phyloP scores from a whole-genome alignment of 176 grass and related monocot genomes.

The Oryza punctata region DNA sequence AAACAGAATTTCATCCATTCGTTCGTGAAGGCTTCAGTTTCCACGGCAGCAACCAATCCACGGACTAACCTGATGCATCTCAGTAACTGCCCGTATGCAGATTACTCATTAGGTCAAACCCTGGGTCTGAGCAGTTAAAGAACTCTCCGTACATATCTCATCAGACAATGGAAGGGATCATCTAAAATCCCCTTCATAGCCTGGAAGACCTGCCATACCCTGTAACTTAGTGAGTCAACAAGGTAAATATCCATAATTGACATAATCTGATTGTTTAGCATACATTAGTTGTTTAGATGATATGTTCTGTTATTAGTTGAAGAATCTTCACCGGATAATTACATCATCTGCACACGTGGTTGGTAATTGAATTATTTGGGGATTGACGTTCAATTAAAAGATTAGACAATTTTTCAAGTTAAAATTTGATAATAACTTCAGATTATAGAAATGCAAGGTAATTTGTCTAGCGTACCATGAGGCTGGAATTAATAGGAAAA shows the following conservation, averaged over 20 bases:
- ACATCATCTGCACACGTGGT: not conserved
- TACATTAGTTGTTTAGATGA: not conserved
- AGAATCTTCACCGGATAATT: not conserved
- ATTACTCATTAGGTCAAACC: slow-evolving; percentile 15
- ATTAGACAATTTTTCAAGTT: not conserved
- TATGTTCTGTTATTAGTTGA: not conserved
- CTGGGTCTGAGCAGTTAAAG: slow-evolving; percentile 33
- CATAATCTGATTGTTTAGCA: not conserved
- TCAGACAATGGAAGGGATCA: slow-evolving; percentile 23
- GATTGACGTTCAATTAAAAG: not conserved
- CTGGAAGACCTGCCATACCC: slow-evolving; percentile 10
- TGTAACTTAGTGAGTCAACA: slow-evolving; percentile 18
- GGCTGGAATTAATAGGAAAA: not conserved
- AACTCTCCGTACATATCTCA: slow-evolving; percentile 17
- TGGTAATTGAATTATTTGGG: not conserved
- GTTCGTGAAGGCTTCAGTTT: not conserved
- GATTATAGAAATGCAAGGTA: not conserved
- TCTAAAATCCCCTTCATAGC: not conserved
- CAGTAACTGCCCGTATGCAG: not conserved
- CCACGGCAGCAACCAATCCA: slow-evolving; percentile 5
- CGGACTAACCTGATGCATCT: not conserved
- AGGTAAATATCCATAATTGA: not conserved
- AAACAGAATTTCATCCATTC: not conserved
- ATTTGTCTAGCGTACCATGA: not conserved
- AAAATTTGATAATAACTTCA: not conserved